Conservation (phyloP, 176 grass and related monocot species). For the Pontederia crassipes region DNA sequence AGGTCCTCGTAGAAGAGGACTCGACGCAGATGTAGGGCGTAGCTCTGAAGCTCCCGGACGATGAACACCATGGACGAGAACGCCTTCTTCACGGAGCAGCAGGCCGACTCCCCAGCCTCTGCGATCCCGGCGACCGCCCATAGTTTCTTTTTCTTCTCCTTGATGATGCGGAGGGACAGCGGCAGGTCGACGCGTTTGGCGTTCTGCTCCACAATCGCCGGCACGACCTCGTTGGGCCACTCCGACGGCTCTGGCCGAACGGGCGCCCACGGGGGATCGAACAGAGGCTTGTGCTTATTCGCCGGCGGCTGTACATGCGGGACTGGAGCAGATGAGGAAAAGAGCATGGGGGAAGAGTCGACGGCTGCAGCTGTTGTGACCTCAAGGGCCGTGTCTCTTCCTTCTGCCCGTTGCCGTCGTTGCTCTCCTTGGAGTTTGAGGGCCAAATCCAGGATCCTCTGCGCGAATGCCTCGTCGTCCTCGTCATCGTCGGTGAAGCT, state of each 20-base stretch:
- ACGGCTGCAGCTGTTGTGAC: neutral
- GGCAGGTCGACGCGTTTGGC: slow-evolving; percentile 1
- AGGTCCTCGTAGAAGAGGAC: slow-evolving; percentile 1
- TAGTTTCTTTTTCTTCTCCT: slow-evolving; percentile 10
- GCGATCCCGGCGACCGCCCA: neutral
- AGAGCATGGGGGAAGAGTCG: neutral
- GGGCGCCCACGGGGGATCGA: neutral
- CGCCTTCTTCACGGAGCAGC: too few species aligned
- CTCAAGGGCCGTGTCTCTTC: neutral
- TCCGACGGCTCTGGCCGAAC: neutral
- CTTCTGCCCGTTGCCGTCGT: neutral
- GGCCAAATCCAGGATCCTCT: neutral
- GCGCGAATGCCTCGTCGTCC: neutral
- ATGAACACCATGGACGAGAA: slow-evolving; percentile 17
- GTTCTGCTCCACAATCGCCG: slow-evolving; percentile 8
- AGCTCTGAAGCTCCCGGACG: slow-evolving; percentile 5
- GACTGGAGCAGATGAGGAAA: neutral
- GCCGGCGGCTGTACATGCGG: neutral
- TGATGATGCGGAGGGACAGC: slow-evolving; percentile 9
- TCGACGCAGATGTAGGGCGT: neutral
- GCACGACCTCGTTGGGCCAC: neutral
- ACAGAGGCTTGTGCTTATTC: neutral
- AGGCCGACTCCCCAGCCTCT: neutral
- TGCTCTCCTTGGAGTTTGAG: neutral
- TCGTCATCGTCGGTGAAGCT: neutral